Evolutionary conservation across 2,329 filamentous ascomycete species (phyloP), one percentile per base, ranked within the genome.

Genomic region (Neofusicoccum laricinum): DNA sequence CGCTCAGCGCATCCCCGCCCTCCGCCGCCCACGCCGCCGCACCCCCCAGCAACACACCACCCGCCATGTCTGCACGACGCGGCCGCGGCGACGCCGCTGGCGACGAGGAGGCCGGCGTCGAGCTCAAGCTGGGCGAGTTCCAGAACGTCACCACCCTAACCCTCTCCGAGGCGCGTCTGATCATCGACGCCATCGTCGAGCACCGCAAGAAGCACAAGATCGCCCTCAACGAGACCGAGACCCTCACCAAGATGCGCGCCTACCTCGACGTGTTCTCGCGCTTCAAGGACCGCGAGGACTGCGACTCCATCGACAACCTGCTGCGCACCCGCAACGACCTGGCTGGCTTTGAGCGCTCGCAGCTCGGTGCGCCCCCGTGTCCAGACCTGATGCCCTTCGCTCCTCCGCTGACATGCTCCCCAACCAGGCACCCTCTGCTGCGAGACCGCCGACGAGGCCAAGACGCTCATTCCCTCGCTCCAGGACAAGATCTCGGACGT

Each of bases 191-290:
- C 67, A 89, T 97, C 57, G 87, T 95, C 68, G 85, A 90, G 67
- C 92, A 94, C 80, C 87, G 92, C 68, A 86, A 88, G 69, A 88
- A 90, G 71, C 90, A 91, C 71, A 87, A 88, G 53, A 58, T 58
- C 19, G 41, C 43, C 32, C 51, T 64, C 43, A 64, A 64, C 63
- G 63, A 64, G 64, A 62, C 64, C 46, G 64, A 65, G 73, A 93
- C 93, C 77, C 85, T 97, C 64, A 88, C 87, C 67, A 93, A 96
- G 77, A 97, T 94, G 30, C 85, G 93, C 69, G 92, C 93, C 74
- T 98, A 99, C 79, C 87, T 98, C 62, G 93, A 97, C 72, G 88
- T 93, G 67, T 99, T 99, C 79, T 90, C 93, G 17, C 91, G 95
- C 40, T 98, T 98, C 85, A 96, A 97, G 81, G 89, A 93, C 72